Base-by-base conservation (phyloP, 2,329 filamentous ascomycete species). In the Aspergillus uvarum region DNA sequence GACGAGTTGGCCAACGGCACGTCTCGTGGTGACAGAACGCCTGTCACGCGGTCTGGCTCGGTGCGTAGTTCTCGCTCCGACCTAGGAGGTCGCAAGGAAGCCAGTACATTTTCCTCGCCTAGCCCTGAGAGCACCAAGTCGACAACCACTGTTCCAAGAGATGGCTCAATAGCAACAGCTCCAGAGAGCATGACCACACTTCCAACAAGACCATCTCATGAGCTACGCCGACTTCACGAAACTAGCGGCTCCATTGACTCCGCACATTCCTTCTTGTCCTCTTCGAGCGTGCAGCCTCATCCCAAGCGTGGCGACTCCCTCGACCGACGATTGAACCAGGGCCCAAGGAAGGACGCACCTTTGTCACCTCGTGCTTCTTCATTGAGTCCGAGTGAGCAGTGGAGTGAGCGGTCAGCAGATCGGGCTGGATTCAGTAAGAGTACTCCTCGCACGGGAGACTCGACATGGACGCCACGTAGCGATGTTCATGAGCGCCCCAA, bases 281-380 rank as follows among this genome's bases (percentile, higher is more conserved):
- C 72, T 12, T 63, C 63, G 32, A 67, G 70, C 26, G 59, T 77
- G 57, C 73, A 75, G 32, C 70, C 73, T 60, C 70, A 75, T 48
- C 85, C 85, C 5, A 80, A 83, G 58, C 82, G 87, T 60, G 84
- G 83, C 22, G 86, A 89, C 72, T 89, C 87, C 21, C 76, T 87
- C 42, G 81, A 81, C 54, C 77, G 77, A 57, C 81, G 77, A 70
- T 70, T 74, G 63, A 73, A 87, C 59, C 72, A 85, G 65, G 83
- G 89, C 60, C 68, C 85, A 11, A 82, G 89, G 67, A 93, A 91
- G 72, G 89, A 93, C 51, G 69, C 89, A 47, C 67, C 69, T 58
- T 26, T 71, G 44, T 70, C 74, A 19, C 68, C 72, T 60, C 56
- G 73, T 59, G 66, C 75, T 5, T 73, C 72, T 0, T 71, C 75